These are phyloP conservation scores for Penicillium canariense DNA, from an alignment of 495 filamentous ascomycete species.

Conservation along the genomic window DNA sequence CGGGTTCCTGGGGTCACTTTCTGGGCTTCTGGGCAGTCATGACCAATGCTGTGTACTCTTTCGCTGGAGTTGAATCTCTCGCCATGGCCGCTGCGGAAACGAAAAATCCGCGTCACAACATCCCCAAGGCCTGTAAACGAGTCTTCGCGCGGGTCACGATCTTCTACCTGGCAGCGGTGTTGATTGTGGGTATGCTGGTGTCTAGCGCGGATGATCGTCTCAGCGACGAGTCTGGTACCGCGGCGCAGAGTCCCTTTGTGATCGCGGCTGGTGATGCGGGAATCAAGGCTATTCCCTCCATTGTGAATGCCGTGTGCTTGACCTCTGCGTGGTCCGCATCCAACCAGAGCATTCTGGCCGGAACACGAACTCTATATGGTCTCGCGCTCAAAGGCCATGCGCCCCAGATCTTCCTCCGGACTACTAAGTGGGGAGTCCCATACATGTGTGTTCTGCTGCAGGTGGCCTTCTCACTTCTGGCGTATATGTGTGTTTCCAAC, in stretches of 20 bases:
- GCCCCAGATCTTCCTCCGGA: conserved; percentile 49
- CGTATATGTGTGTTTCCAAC: conserved; percentile 57
- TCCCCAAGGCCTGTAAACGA: conserved; percentile 45
- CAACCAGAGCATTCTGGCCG: conserved; percentile 47
- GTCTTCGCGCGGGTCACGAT: conserved; percentile 44
- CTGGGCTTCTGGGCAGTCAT: conserved; percentile 60
- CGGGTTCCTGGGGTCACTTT: conserved; percentile 43
- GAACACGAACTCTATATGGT: conserved; percentile 47
- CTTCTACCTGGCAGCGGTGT: conserved; percentile 44
- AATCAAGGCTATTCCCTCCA: conserved; percentile 47
- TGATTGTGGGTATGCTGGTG: conserved; percentile 49
- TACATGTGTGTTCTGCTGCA: conserved; percentile 56
- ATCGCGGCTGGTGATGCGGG: conserved; percentile 46
- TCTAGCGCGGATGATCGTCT: conserved; percentile 51
- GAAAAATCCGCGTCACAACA: conserved; percentile 40
- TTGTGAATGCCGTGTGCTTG: conserved; percentile 50
- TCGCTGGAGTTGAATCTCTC: conserved; percentile 54
- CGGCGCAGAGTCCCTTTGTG: conserved; percentile 52
- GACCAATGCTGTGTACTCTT: conserved; percentile 58
- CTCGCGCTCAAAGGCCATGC: conserved; percentile 46
- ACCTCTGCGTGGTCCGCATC: conserved; percentile 51
- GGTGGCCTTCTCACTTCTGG: conserved; percentile 52
- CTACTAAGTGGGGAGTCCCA: conserved; percentile 60
- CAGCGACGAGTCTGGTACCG: conserved; percentile 32
- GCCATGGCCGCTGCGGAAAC: conserved; percentile 53